Percentiles rank a stretch among this genome's conserved stretches.
Conservation (phyloP, 2,329 filamentous ascomycete genomes). For the Pseudocercospora musae region DNA sequence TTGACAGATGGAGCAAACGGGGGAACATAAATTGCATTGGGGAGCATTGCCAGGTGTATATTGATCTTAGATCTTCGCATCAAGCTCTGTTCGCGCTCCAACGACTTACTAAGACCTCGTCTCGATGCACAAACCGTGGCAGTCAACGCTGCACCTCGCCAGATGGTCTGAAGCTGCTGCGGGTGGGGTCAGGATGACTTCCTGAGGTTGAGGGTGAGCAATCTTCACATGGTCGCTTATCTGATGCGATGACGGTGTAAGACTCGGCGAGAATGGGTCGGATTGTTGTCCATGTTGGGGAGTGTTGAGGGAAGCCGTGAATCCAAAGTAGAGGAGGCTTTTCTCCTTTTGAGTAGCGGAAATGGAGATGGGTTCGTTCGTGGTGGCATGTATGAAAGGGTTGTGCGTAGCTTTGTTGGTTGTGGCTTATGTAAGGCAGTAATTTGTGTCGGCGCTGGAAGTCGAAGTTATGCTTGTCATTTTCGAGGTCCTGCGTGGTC, state of each 20-base stretch:
- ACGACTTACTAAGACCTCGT: too few relatives aligned
- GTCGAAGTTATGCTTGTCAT: not conserved
- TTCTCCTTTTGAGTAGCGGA: slow-evolving; percentile 5
- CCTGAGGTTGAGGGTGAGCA: slow-evolving; percentile 4
- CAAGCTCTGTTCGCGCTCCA: too few relatives aligned
- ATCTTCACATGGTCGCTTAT: slow-evolving; percentile 44
- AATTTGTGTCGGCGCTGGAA: too few relatives aligned
- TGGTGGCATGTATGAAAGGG: not conserved
- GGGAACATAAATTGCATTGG: too few relatives aligned
- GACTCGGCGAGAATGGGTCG: slow-evolving; percentile 43
- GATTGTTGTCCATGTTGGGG: slow-evolving; percentile 35
- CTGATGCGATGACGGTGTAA: slow-evolving; percentile 45
- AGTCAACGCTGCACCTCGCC: slow-evolving; percentile 5
- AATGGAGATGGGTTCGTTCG: slow-evolving; percentile 10
- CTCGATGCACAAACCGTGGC: too few relatives aligned
- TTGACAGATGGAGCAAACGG: too few relatives aligned
- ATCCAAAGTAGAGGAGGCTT: slow-evolving; percentile 8
- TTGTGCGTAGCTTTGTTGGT: too few relatives aligned
- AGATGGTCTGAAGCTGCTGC: slow-evolving; percentile 32
- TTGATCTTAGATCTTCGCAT: too few relatives aligned
- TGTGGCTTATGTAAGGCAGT: too few relatives aligned
- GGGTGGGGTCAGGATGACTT: slow-evolving; percentile 40
- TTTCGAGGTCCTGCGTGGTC: not conserved
- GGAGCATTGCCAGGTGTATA: too few relatives aligned
- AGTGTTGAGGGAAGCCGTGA: slow-evolving; percentile 15